Conservation (phyloP, 1,139 yeast species). For the Yamadazyma triangularis region DNA sequence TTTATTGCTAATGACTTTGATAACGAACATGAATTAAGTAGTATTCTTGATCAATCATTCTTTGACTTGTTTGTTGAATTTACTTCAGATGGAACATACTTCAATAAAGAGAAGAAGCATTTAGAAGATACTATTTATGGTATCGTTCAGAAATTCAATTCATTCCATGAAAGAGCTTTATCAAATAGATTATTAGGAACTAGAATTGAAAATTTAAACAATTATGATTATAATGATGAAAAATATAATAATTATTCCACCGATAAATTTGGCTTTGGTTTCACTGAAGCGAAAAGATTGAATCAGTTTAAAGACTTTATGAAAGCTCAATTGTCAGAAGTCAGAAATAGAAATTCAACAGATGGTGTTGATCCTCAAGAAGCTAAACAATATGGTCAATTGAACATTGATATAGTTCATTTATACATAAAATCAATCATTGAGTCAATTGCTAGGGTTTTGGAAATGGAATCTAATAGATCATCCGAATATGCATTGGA, state of each 20-base stretch:
- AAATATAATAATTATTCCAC: conserved; percentile 3
- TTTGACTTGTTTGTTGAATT: conserved; percentile 72
- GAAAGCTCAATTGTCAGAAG: conserved; percentile 31
- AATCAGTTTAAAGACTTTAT: conserved; percentile 38
- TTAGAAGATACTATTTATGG: conserved; percentile 57
- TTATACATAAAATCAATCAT: conserved; percentile 65
- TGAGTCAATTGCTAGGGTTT: conserved; percentile 74
- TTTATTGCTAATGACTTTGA: conserved; percentile 46
- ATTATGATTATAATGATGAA: conserved; percentile 17
- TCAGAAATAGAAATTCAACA: conserved; percentile 18
- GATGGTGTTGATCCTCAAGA: conserved; percentile 21
- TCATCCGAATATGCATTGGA: conserved; percentile 64
- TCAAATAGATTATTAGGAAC: conserved; percentile 42
- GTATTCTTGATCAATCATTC: conserved; percentile 66
- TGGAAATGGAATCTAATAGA: conserved; percentile 66
- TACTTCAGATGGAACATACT: conserved; percentile 63
- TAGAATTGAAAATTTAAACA: conserved; percentile 38
- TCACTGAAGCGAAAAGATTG: conserved; percentile 37
- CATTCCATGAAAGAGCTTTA: conserved; percentile 47
- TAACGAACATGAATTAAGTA: conserved; percentile 40
- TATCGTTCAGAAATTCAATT: conserved; percentile 48
- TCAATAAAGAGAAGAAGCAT: conserved; percentile 68
- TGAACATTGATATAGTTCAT: conserved; percentile 52
- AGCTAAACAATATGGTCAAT: conserved; percentile 22
- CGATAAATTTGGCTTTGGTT: conserved; percentile 31